These are phyloP conservation scores for Metschnikowia proteae DNA, from an alignment of 805 yeast genomes.

Conservation along the genomic window DNA sequence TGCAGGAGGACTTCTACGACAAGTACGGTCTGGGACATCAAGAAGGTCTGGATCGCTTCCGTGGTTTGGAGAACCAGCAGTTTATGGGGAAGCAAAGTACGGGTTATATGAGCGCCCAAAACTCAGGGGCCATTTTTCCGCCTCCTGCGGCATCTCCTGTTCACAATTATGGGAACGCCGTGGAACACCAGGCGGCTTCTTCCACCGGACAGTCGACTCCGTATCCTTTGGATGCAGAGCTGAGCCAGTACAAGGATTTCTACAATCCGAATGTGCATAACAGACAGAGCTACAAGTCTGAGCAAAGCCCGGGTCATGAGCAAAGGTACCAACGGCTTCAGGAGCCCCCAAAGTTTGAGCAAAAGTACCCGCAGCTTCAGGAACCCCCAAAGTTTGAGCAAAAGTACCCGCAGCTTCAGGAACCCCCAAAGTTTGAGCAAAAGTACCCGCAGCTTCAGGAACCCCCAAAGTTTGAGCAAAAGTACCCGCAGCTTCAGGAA, in stretches of 20 bases:
- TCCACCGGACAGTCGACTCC: background rate
- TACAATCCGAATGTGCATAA: too few relatives aligned
- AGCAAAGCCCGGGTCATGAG: background rate
- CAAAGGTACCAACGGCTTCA: slow-evolving; percentile 2
- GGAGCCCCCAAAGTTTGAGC: background rate
- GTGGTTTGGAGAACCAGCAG: too few relatives aligned
- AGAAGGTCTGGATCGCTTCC: background rate
- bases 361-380: slow-evolving; percentile 2
- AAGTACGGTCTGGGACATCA: background rate
- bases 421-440: too few relatives aligned
- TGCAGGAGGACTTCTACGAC: background rate
- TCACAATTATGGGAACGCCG: background rate
- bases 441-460: too few relatives aligned
- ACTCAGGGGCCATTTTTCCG: background rate
- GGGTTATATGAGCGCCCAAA: background rate
- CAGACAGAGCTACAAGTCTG: background rate
- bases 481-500: too few relatives aligned
- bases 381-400: too few relatives aligned
- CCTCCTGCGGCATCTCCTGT: background rate
- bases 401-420: too few relatives aligned
- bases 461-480: too few relatives aligned
- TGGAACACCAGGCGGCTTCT: background rate
- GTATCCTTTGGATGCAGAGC: slow-evolving; percentile 1
- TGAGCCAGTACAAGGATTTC: background rate
- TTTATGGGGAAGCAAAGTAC: too few relatives aligned